Evolutionary conservation across 2,329 filamentous ascomycete genomes (phyloP).

Genomic region (Pseudogymnoascus sp.): DNA sequence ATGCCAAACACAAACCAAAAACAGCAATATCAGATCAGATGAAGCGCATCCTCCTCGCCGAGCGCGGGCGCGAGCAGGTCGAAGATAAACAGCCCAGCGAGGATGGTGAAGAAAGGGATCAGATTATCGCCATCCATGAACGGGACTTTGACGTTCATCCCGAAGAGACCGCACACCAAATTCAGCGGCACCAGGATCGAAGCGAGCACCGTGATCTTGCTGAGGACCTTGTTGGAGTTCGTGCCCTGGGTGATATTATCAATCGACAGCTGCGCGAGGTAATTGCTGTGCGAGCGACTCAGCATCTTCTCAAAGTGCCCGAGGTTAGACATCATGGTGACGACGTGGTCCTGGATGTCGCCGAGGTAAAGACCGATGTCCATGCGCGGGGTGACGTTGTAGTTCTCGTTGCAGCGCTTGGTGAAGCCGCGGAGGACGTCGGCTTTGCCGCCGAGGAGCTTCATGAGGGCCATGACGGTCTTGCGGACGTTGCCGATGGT

Average conservation of each 20-base stretch:
- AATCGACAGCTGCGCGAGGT: constrained; percentile 88
- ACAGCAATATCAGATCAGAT: constrained; percentile 19
- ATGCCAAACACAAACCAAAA: neutral
- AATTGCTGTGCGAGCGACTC: constrained; percentile 88
- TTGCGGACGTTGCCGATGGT: constrained; percentile 87
- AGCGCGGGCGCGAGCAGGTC: constrained; percentile 21
- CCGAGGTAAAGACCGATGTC: constrained; percentile 95
- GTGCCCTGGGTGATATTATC: constrained; percentile 87
- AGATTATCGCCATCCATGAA: constrained; percentile 43
- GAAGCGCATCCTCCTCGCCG: constrained; percentile 25
- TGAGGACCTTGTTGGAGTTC: constrained; percentile 78
- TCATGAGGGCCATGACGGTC: constrained; percentile 88
- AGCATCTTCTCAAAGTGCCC: constrained; percentile 97
- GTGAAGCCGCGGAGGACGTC: constrained; percentile 97
- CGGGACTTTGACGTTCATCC: constrained; percentile 79
- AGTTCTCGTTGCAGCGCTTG: constrained; percentile 97
- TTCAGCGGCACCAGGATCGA: constrained; percentile 97
- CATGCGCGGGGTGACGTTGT: constrained; percentile 88
- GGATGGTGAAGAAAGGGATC: constrained; percentile 55
- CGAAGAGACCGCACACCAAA: constrained; percentile 63
- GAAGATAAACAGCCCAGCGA: constrained; percentile 51
- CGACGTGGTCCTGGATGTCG: constrained; percentile 98
- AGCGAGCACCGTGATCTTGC: constrained; percentile 90
- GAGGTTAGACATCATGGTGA: constrained; percentile 97
- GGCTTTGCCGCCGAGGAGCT: constrained; percentile 92